Conservation (phyloP, 2,329 filamentous ascomycete genomes). For the Scopulariopsis brevicaulis region DNA sequence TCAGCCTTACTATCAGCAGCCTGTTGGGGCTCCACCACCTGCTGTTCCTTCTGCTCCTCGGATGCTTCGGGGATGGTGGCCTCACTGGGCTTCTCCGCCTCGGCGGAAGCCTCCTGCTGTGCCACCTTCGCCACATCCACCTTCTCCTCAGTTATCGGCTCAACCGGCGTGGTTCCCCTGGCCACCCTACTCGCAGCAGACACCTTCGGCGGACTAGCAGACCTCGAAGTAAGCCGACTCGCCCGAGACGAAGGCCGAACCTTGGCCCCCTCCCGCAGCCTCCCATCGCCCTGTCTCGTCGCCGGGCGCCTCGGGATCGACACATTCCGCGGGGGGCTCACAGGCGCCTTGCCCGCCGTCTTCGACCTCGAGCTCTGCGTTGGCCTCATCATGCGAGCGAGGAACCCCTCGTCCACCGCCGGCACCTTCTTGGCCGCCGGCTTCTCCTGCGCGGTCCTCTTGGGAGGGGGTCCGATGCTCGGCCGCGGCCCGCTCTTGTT, state of each 20-base stretch:
- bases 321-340: slow-evolving; percentile 35
- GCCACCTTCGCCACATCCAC: slow-evolving; percentile 1
- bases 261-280: slow-evolving; percentile 3
- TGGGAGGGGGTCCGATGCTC: slow-evolving; percentile 47
- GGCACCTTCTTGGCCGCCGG: slow-evolving; percentile 35
- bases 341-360: slow-evolving; percentile 47
- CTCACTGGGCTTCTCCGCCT: slow-evolving; percentile 4
- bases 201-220: not conserved
- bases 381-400: slow-evolving; percentile 74
- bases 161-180: not conserved
- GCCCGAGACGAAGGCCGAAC: slow-evolving; percentile 5
- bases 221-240: slow-evolving; percentile 10
- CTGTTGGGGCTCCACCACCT: not conserved
- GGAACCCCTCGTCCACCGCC: slow-evolving; percentile 57
- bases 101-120: not conserved
- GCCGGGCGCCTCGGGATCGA: slow-evolving; percentile 4
- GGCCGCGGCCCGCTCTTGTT: slow-evolving; percentile 34
- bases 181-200: not conserved
- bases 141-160: slow-evolving; percentile 1
- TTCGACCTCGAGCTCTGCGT: slow-evolving; percentile 60
- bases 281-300: slow-evolving; percentile 2
- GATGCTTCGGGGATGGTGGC: not conserved
- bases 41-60: not conserved
- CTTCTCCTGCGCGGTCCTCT: slow-evolving; percentile 35
- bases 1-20: not conserved